A percentile compares a stretch with the other conserved stretches of the same genome.
phyloP scores from a whole-genome alignment of 148 eudicot genomes.

The Agrostemma githago region DNA sequence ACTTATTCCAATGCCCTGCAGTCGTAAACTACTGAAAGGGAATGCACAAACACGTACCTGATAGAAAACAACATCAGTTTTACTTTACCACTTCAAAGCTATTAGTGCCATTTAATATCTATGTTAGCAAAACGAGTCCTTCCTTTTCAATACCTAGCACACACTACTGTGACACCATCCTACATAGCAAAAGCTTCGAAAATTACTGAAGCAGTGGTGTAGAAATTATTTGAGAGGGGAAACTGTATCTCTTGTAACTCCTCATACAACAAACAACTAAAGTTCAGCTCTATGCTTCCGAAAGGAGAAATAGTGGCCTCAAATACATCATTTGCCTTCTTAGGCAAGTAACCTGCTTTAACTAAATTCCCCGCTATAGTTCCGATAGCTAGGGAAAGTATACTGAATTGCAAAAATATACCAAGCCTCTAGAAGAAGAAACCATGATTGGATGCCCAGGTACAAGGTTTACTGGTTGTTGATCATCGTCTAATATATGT shows the following conservation, averaged over 20 bases:
- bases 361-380: no score
- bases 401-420: no score
- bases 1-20: slow-evolving; percentile 89
- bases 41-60: slow-evolving; percentile 97
- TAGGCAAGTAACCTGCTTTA: no score
- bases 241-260: no score
- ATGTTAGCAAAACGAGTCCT: neutral
- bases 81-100: neutral
- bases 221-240: no score
- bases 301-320: neutral
- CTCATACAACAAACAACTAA: no score
- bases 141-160: neutral
- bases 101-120: neutral
- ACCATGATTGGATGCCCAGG: neutral
- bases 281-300: neutral
- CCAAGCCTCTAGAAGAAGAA: neutral
- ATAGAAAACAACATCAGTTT: slow-evolving; percentile 17
- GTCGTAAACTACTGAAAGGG: slow-evolving; percentile 65
- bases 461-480: neutral
- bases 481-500: no score
- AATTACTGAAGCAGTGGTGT: no score
- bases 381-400: no score
- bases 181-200: no score
- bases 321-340: no score
- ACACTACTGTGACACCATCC: no score